Evolutionary conservation across 2,329 filamentous ascomycete species (phyloP).

Genomic region (Colletotrichum sp.): DNA sequence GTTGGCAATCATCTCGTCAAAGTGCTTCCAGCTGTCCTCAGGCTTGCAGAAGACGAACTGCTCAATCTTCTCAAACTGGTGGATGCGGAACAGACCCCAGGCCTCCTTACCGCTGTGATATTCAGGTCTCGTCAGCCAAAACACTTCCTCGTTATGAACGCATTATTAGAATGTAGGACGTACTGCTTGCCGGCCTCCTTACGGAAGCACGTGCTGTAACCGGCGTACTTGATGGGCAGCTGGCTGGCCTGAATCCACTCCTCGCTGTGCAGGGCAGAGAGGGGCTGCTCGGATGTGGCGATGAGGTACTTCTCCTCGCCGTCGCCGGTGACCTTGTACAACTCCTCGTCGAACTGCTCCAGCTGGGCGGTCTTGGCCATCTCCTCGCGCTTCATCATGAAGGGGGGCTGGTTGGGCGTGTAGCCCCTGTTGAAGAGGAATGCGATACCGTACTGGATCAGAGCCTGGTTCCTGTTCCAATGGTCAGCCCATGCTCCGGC

Average conservation of each 20-base stretch:
- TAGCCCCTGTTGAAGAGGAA: conserved; percentile 85
- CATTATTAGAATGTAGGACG: conserved; percentile 44
- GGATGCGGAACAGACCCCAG: conserved; percentile 97
- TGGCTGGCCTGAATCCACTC: conserved; percentile 90
- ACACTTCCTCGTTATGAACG: fast-evolving
- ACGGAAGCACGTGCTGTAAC: conserved; percentile 94
- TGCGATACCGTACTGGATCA: conserved; percentile 93
- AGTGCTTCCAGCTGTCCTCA: conserved; percentile 90
- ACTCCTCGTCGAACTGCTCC: conserved; percentile 95
- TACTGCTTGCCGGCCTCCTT: conserved; percentile 85
- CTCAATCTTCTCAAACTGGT: conserved; percentile 96
- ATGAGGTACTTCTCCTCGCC: conserved; percentile 82
- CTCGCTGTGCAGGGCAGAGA: conserved; percentile 89
- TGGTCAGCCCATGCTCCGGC: not conserved
- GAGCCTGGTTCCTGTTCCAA: conserved; percentile 71
- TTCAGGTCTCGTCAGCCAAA: not conserved
- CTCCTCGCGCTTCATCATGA: conserved; percentile 58
- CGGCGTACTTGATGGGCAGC: conserved; percentile 89
- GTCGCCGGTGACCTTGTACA: conserved; percentile 92
- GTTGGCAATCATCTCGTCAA: conserved; percentile 89
- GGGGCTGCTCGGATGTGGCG: conserved; percentile 84
- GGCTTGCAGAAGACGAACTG: conserved; percentile 84
- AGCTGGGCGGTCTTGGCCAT: conserved; percentile 99
- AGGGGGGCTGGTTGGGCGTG: conserved; percentile 53
- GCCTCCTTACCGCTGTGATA: conserved; percentile 71